Conservation (phyloP, 176 grass and related monocot genomes). For the Oryza coarctata region DNA sequence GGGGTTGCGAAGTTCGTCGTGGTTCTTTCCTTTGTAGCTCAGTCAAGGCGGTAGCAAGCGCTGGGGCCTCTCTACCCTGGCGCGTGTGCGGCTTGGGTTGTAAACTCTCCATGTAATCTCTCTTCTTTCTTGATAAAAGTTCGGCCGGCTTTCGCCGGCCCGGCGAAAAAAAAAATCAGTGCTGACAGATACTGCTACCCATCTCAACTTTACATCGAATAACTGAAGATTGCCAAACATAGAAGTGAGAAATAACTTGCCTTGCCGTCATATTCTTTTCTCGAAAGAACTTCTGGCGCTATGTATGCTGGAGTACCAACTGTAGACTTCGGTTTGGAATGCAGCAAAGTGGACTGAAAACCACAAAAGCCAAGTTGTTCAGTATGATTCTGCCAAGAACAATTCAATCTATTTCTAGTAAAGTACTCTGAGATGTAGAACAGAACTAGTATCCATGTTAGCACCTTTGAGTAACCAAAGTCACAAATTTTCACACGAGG, state of each 20-base stretch:
- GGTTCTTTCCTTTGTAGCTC: too few species aligned
- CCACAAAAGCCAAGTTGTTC: not conserved
- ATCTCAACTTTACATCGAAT: not conserved
- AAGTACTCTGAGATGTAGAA: not conserved
- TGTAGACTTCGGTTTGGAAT: constrained; percentile 92
- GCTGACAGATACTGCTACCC: not conserved
- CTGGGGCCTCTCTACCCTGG: too few species aligned
- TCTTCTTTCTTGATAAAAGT: too few species aligned
- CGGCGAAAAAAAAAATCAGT: not conserved
- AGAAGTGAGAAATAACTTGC: constrained; percentile 25
- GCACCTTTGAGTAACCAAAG: constrained; percentile 96
- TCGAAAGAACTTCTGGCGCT: constrained; percentile 87
- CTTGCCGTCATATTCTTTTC: constrained; percentile 96
- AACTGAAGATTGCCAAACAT: not conserved
- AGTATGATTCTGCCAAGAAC: not conserved
- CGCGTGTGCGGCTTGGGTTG: too few species aligned
- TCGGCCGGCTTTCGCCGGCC: too few species aligned
- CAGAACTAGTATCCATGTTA: not conserved
- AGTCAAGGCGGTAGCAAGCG: too few species aligned
- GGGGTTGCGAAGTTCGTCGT: too few species aligned
- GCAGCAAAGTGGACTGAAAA: constrained; percentile 86
- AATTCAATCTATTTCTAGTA: not conserved
- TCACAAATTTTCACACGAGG: constrained; percentile 93
- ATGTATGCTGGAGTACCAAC: constrained; percentile 99
- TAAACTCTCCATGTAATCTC: too few species aligned